Evolutionary conservation across 1,139 yeast genomes (phyloP).

Genomic region (Geotrichum aggregatum): DNA sequence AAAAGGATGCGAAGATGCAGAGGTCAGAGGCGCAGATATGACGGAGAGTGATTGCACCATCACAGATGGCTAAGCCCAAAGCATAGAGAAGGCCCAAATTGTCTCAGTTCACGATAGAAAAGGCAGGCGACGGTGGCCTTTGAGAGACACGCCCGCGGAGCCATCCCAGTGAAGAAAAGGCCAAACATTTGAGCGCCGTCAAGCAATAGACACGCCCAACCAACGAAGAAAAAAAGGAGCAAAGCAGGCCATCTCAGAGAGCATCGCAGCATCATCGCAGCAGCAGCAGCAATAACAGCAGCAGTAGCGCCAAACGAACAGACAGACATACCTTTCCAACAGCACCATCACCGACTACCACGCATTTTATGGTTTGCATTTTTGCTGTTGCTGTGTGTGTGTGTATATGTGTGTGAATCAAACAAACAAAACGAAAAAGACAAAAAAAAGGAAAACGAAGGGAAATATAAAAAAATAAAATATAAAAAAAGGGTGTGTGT

Average conservation of each 20-base stretch:
- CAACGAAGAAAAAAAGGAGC: too few relatives aligned
- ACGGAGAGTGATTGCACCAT: too few relatives aligned
- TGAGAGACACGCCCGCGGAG: too few relatives aligned
- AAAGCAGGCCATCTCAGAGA: neutral
- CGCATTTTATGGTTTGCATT: slow-evolving; percentile 91
- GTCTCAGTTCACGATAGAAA: too few relatives aligned
- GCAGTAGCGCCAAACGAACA: slow-evolving; percentile 3
- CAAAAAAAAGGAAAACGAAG: neutral
- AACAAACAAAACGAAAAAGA: slow-evolving; percentile 1
- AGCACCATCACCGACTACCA: slow-evolving; percentile 97
- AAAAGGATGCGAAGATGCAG: neutral
- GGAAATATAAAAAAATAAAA: neutral
- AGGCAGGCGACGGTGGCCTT: too few relatives aligned
- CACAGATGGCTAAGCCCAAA: too few relatives aligned
- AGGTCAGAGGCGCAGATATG: too few relatives aligned
- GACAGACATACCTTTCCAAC: slow-evolving; percentile 61
- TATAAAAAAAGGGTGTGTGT: neutral
- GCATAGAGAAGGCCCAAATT: too few relatives aligned
- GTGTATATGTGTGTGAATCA: slow-evolving; percentile 2
- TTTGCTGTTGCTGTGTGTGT: slow-evolving; percentile 11
- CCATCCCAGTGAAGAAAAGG: too few relatives aligned
- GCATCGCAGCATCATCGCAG: neutral
- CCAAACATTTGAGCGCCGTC: too few relatives aligned
- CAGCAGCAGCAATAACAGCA: slow-evolving; percentile 2
- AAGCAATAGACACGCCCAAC: too few relatives aligned